Evolutionary conservation across 768 basidiomycete species (phyloP).

Genomic region (Boletus reticuloceps): DNA sequence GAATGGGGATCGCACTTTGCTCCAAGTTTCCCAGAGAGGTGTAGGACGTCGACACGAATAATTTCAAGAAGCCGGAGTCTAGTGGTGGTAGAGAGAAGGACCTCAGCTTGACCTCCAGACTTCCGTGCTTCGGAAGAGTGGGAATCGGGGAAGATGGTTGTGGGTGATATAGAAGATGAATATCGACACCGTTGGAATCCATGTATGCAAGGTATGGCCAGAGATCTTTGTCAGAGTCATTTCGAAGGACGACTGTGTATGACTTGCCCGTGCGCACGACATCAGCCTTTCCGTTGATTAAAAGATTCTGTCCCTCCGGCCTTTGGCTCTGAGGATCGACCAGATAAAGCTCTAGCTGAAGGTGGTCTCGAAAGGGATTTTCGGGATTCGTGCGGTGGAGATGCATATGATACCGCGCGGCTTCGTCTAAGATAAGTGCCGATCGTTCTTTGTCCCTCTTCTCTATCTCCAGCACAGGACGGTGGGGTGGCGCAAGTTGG

Average conservation of each 20-base stretch:
- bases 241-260: conserved; percentile 49
- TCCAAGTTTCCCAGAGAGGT: conserved; percentile 49
- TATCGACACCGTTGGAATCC: conserved; percentile 54
- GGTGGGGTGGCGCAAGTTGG: conserved; percentile 36
- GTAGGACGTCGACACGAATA: conserved; percentile 54
- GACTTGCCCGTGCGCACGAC: conserved; percentile 43
- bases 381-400: conserved; percentile 49
- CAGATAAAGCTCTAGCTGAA: conserved; percentile 53
- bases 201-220: conserved; percentile 66
- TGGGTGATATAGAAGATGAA: conserved; percentile 56
- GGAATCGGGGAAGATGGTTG: conserved; percentile 35
- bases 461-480: conserved; percentile 38
- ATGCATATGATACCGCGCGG: conserved; percentile 59
- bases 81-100: conserved; percentile 44
- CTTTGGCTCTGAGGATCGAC: conserved; percentile 45
- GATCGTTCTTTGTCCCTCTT: conserved; percentile 33
- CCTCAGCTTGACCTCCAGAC: conserved; percentile 36
- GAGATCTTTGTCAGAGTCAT: conserved; percentile 48
- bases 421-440: conserved; percentile 49
- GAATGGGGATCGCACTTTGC: conserved; percentile 34
- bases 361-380: conserved; percentile 44
- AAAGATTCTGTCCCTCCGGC: conserved; percentile 43
- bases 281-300: conserved; percentile 47
- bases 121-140: conserved; percentile 42
- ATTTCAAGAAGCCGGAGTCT: conserved; percentile 53